phyloP scores from a whole-genome alignment of 192 early-diverging fungal species.

The Allomyces javanicus region DNA sequence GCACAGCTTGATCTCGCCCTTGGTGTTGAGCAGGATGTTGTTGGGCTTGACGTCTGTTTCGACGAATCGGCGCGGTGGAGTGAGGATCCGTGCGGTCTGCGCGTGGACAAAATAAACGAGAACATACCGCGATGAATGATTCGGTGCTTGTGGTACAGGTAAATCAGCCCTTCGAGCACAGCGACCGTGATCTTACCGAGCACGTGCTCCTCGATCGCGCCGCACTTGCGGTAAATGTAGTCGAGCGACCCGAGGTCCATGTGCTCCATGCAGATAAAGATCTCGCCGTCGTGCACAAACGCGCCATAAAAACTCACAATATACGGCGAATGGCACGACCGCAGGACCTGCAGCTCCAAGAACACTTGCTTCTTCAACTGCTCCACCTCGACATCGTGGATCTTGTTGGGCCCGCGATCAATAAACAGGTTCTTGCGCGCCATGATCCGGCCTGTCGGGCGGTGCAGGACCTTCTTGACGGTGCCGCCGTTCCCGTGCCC shows the following conservation, averaged over 20 bases:
- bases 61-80: slow-evolving; percentile 1
- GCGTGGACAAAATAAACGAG: neutral
- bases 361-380: slow-evolving; percentile 63
- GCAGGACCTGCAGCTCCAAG: slow-evolving; percentile 75
- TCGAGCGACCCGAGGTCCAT: slow-evolving; percentile 87
- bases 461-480: slow-evolving; percentile 67
- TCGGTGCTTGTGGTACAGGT: slow-evolving; percentile 56
- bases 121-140: slow-evolving; percentile 76
- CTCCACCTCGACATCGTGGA: slow-evolving; percentile 44
- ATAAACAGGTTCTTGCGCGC: slow-evolving; percentile 48
- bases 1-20: slow-evolving; percentile 84
- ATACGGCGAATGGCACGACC: slow-evolving; percentile 72
- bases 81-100: neutral
- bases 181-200: slow-evolving; percentile 74
- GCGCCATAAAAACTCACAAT: slow-evolving; percentile 93
- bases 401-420: slow-evolving; percentile 10
- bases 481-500: slow-evolving; percentile 90
- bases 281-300: slow-evolving; percentile 55
- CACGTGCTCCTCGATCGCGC: slow-evolving; percentile 70
- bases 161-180: slow-evolving; percentile 78
- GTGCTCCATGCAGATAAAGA: slow-evolving; percentile 95
- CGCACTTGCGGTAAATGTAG: slow-evolving; percentile 61
- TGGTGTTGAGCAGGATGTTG: slow-evolving; percentile 78
- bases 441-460: slow-evolving; percentile 57
- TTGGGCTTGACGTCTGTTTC: slow-evolving; percentile 86